Base-by-base conservation (phyloP, 768 basidiomycete genomes). In the Solioccasus polychromus region DNA sequence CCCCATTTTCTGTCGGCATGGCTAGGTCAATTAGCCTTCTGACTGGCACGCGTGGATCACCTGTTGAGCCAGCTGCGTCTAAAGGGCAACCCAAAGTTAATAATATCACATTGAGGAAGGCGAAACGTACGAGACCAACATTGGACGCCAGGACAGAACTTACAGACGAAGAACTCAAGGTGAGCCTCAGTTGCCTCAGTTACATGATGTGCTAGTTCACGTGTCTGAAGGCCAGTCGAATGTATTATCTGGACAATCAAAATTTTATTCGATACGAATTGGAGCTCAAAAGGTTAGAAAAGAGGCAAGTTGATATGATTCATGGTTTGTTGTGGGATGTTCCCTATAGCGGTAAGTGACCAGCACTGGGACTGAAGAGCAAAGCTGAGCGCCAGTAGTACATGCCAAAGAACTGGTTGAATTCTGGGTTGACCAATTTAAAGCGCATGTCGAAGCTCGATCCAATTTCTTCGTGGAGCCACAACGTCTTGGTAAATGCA, bases 101-200 rank as follows among this genome's bases (percentile, higher is more conserved):
- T 1, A 44, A 10, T 2, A 12, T 24, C 4, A 30, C 58, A 44
- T 22, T 31, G 23, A 64, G 41, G 55, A 86, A 79, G 58, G 63
- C 71, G 44, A 85, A 77, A 49, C 69, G 70, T 3, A 54, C 76
- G 9, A 73, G 82, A 35, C 60, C 83, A 32, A 67, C 87, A 4
- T 62, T 92, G 7, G 90, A 92, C 61, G 67, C 74, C 5, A 75
- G 87, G 48, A 92, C 82, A 5, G 90, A 92, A 59, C 67, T 92
- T 29, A 88, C 88, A 5, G 87, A 91, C 47, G 83, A 87, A 4
- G 88, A 92, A 65, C 70, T 92, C 35, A 85, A 83, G 71, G 90
- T 80, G 45, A 49, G 61, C 22, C 29, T 19, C 31, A 34, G 28
- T 22, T 22, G 14, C 25, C 4, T 39, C 39, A 15, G 8, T 48